phyloP scores from a whole-genome alignment of 129 eudicot genomes.

The Flaveria sonorensis region DNA sequence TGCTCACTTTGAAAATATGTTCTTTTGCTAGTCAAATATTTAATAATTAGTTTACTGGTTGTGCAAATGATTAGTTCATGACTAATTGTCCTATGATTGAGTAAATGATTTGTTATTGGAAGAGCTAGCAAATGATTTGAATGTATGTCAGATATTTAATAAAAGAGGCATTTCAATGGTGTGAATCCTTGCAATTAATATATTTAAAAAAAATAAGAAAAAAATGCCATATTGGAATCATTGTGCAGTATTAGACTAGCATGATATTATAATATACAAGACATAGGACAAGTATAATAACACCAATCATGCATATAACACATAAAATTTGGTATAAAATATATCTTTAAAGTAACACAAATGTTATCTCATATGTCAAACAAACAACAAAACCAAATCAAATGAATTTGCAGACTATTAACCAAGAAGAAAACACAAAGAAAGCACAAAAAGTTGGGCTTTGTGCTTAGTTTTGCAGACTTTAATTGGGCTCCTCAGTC shows the following conservation, averaged over 20 bases:
- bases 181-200: no score
- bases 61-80: slow-evolving; percentile 15
- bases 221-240: not conserved
- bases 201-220: no score
- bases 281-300: no score
- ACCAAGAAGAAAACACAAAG: slow-evolving; percentile 28
- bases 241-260: no score
- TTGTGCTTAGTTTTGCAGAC: no score
- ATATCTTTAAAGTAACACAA: slow-evolving; percentile 23
- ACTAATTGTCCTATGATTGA: not conserved
- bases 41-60: not conserved
- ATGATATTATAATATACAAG: no score
- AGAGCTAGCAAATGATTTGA: not conserved
- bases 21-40: not conserved
- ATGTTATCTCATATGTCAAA: slow-evolving; percentile 24
- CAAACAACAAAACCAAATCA: slow-evolving; percentile 27
- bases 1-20: not conserved
- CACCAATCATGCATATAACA: slow-evolving; percentile 7
- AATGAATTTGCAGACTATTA: slow-evolving; percentile 26
- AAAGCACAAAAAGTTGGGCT: slow-evolving; percentile 37
- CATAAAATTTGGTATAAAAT: slow-evolving; percentile 26
- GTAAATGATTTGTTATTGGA: slow-evolving; percentile 4
- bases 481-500: slow-evolving; percentile 5
- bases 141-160: not conserved
- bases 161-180: not conserved